Conservation (phyloP, 1,139 yeast genomes). For the Chernovozyma sophiae-reginae region DNA sequence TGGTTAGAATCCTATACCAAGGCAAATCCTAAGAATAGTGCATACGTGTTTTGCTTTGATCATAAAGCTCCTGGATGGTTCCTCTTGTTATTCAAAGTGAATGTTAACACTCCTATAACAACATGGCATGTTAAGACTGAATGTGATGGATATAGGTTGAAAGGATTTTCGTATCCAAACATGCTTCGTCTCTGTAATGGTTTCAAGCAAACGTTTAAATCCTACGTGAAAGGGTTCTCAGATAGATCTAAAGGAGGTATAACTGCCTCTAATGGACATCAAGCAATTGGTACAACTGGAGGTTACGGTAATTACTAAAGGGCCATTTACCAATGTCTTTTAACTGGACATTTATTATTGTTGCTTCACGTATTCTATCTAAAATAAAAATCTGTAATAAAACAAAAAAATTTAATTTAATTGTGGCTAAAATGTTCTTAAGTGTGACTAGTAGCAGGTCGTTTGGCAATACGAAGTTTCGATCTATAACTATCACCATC, state of each 20-base stretch:
- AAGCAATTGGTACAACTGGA: constrained; percentile 18
- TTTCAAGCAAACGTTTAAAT: constrained; percentile 62
- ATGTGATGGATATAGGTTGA: constrained; percentile 79
- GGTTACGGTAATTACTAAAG: constrained; percentile 24
- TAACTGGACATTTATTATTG: no score
- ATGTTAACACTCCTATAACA: constrained; percentile 64
- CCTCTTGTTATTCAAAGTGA: constrained; percentile 74
- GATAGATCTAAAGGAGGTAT: constrained; percentile 15
- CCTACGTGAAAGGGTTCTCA: constrained; percentile 25
- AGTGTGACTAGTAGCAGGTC: no score
- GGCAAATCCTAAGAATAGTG: constrained; percentile 88
- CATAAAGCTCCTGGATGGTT: constrained; percentile 93
- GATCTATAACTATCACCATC: constrained; percentile 73
- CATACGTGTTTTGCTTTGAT: constrained; percentile 88
- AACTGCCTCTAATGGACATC: constrained; percentile 12
- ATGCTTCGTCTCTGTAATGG: constrained; percentile 90
- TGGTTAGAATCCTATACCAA: constrained; percentile 88
- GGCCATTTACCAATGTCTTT: not conserved
- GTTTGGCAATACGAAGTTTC: constrained; percentile 37
- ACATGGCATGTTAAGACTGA: constrained; percentile 90
- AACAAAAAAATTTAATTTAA: no score
- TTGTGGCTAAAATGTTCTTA: no score
- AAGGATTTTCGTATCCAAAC: constrained; percentile 78
- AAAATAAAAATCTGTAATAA: no score
- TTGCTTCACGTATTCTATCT: no score